These are phyloP conservation scores for Gyrodon lividus DNA, from an alignment of 768 basidiomycete genomes.

Conservation along the genomic window DNA sequence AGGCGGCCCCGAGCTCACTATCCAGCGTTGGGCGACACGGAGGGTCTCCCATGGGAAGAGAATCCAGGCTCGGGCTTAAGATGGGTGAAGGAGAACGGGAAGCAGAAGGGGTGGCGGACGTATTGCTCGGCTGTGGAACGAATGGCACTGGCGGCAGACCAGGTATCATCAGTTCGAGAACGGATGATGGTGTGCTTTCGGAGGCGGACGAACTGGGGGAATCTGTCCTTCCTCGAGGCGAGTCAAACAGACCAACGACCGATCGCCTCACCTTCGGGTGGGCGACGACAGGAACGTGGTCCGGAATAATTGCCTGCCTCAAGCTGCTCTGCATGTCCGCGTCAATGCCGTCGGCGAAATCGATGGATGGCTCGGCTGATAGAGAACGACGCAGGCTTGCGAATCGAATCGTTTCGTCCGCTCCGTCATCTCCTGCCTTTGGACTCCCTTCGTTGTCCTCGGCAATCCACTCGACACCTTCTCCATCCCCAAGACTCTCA, in stretches of 20 bases:
- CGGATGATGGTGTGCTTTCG: constrained; percentile 19
- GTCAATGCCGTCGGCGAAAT: constrained; percentile 21
- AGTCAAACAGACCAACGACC: constrained; percentile 63
- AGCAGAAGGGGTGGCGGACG: constrained; percentile 8
- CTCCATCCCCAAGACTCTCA: constrained; percentile 60
- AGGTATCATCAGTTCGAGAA: constrained; percentile 33
- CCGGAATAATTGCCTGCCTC: constrained; percentile 10
- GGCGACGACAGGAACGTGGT: constrained; percentile 17
- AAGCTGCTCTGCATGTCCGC: constrained; percentile 28
- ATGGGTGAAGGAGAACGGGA: constrained; percentile 25
- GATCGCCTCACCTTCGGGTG: constrained; percentile 45
- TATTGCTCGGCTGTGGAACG: constrained; percentile 33
- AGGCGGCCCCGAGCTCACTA: constrained; percentile 57
- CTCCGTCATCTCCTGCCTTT: constrained; percentile 26
- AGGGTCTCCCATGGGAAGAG: constrained; percentile 5
- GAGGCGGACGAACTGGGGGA: constrained; percentile 12
- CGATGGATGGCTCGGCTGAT: constrained; percentile 20
- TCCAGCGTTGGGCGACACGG: constrained; percentile 42
- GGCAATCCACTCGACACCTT: constrained; percentile 37
- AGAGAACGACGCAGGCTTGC: constrained; percentile 27
- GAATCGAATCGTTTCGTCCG: constrained; percentile 33
- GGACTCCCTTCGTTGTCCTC: constrained; percentile 43
- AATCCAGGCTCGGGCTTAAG: constrained; percentile 3
- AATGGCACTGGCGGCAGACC: constrained; percentile 33
- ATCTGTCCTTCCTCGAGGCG: constrained; percentile 14